These are phyloP conservation scores for Microcyclospora pomicola DNA, from an alignment of 2,329 filamentous ascomycete species.

Conservation along the genomic window DNA sequence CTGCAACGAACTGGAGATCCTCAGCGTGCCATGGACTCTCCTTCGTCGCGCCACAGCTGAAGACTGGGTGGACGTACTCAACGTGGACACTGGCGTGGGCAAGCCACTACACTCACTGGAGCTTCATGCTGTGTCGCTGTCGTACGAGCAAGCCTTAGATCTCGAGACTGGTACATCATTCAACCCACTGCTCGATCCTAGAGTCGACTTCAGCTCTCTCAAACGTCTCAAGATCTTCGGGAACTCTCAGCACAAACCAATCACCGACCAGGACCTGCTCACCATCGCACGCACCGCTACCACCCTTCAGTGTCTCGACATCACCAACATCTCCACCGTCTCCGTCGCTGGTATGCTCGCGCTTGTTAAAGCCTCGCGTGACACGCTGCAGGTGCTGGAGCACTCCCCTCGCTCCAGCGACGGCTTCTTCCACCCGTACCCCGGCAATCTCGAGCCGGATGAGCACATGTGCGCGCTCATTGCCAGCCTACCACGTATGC, in stretches of 20 bases:
- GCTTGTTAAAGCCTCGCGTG: slow-evolving; percentile 35
- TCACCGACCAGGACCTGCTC: slow-evolving; percentile 36
- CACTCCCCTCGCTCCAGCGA: slow-evolving; percentile 40
- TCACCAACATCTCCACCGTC: slow-evolving; percentile 40
- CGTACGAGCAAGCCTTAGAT: slow-evolving; percentile 29
- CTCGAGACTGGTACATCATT: slow-evolving; percentile 25
- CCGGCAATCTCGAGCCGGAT: slow-evolving; percentile 27
- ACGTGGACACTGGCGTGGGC: slow-evolving; percentile 24
- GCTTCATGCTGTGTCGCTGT: slow-evolving; percentile 37
- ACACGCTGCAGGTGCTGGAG: slow-evolving; percentile 37
- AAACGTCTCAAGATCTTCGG: slow-evolving; percentile 41
- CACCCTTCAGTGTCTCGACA: slow-evolving; percentile 38
- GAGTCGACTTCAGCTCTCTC: slow-evolving; percentile 36
- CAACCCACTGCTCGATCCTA: slow-evolving; percentile 28
- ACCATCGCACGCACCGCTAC: slow-evolving; percentile 38
- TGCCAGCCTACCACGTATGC: slow-evolving; percentile 32
- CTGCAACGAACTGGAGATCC: slow-evolving; percentile 33
- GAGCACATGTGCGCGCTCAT: slow-evolving; percentile 37
- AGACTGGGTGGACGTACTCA: slow-evolving; percentile 36
- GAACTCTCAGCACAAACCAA: slow-evolving; percentile 38
- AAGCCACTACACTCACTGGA: slow-evolving; percentile 37
- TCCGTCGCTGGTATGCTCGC: slow-evolving; percentile 40
- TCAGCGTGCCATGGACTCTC: slow-evolving; percentile 41
- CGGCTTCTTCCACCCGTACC: slow-evolving; percentile 38
- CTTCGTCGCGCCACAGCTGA: slow-evolving; percentile 34